A percentile compares a stretch with the other conserved stretches of the same genome.
Conservation (phyloP, 2,329 filamentous ascomycete genomes). For the Trichoderma atroviride region DNA sequence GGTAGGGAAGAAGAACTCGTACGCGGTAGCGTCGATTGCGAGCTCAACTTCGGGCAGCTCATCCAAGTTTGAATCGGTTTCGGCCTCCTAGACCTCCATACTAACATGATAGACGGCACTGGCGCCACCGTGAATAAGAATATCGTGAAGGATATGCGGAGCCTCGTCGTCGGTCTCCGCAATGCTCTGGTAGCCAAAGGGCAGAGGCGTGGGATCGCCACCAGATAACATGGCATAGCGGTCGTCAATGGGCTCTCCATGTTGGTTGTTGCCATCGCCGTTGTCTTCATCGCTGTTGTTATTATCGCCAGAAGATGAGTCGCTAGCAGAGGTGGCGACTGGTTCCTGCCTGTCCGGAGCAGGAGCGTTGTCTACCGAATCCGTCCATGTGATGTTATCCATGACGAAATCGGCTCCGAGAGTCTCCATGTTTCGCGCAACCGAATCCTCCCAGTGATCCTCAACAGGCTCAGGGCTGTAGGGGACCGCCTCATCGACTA, state of each 20-base stretch:
- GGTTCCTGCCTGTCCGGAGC: background rate
- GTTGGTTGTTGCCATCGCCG: background rate
- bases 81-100: conserved; percentile 37
- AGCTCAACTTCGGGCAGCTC: conserved; percentile 39
- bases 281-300: background rate
- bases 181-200: conserved; percentile 1
- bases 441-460: background rate
- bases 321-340: background rate
- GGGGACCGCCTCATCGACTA: background rate
- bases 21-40: conserved; percentile 35
- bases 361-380: background rate
- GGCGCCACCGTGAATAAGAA: conserved; percentile 31
- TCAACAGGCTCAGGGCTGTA: background rate
- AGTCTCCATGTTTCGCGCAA: background rate
- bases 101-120: conserved; percentile 30
- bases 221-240: conserved; percentile 31
- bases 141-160: conserved; percentile 37
- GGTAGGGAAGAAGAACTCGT: conserved; percentile 32
- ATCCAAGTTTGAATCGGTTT: conserved; percentile 34
- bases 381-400: too few relatives aligned
- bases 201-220: conserved; percentile 28
- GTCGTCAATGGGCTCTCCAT: conserved; percentile 20
- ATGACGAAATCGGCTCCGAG: background rate
- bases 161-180: conserved; percentile 27
- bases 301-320: conserved; percentile 10